Base-by-base conservation (phyloP, 345 rosid genomes). In the Erysimum cheiranthoides region DNA sequence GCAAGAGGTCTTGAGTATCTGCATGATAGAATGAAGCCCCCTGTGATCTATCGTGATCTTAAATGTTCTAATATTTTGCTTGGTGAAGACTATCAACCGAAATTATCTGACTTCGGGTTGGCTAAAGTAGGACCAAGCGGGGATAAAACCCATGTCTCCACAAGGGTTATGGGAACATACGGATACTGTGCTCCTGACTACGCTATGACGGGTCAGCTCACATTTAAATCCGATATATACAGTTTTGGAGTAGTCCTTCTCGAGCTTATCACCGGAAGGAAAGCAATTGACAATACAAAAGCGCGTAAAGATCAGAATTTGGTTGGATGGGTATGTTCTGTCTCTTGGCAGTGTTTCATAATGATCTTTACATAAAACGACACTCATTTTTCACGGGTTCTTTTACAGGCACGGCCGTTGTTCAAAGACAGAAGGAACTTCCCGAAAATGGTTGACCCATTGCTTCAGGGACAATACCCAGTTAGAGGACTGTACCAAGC, bases 121-220 rank as follows among this genome's bases (percentile, higher is more conserved):
- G 98, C 98, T 36, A 93, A 90, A 86, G 93, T 91, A 25, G 98
- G 98, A 27, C 98, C 98, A 1, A 85, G 85, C 10, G 97, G 98
- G 17, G 98, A 93, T 67, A 80, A 87, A 57, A 89, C 98, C 6
- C 98, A 91, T 63, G 97, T 93, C 71, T 93, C 97, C 4, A 91
- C 98, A 0, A 86, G 97, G 77, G 97, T 91, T 67, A 93, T 93
- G 98, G 98, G 98, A 65, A 93, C 98, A 3, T 90, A 89, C 18
- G 98, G 98, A 38, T 93, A 93, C 77, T 93, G 98, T 81, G 97
- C 98, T 11, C 98, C 97, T 0, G 97, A 93, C 39, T 93, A 93
- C 57, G 98, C 97, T 46, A 91, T 89, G 98, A 93, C 97, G 0
- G 98, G 98, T 13, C 97, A 91, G 70, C 84, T 93, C 70, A 89